Percentiles rank a stretch among this genome's conserved stretches.
These are phyloP conservation scores for Huntiella savannae DNA, from an alignment of 2,329 filamentous ascomycete genomes.

Conservation along the genomic window DNA sequence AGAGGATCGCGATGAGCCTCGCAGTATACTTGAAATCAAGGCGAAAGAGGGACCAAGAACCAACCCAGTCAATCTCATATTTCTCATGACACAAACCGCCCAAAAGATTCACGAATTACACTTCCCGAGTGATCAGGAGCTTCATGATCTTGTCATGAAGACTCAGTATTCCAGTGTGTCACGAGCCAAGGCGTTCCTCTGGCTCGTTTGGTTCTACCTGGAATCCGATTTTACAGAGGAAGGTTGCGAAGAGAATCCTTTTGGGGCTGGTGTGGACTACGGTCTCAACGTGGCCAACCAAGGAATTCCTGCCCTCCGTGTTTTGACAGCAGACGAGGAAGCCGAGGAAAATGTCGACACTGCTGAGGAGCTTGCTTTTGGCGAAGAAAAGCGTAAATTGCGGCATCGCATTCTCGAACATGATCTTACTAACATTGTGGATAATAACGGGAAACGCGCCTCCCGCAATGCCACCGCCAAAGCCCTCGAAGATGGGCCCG, in stretches of 20 bases:
- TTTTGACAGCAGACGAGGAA: slow-evolving; percentile 46
- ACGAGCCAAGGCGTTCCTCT: slow-evolving; percentile 74
- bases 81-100: slow-evolving; percentile 77
- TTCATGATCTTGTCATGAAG: slow-evolving; percentile 93
- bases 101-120: slow-evolving; percentile 84
- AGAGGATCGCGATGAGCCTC: slow-evolving; percentile 72
- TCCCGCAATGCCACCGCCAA: slow-evolving; percentile 19
- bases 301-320: slow-evolving; percentile 47
- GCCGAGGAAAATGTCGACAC: slow-evolving; percentile 57
- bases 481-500: slow-evolving; percentile 33
- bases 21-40: slow-evolving; percentile 67
- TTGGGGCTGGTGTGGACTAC: slow-evolving; percentile 54
- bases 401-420: slow-evolving; percentile 56
- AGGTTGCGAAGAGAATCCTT: slow-evolving; percentile 77
- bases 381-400: slow-evolving; percentile 53
- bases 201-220: slow-evolving; percentile 98
- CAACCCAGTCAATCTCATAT: slow-evolving; percentile 93
- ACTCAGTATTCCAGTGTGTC: slow-evolving; percentile 64
- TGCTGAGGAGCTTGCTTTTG: slow-evolving; percentile 48
- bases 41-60: slow-evolving; percentile 48
- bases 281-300: slow-evolving; percentile 45
- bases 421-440: slow-evolving; percentile 49
- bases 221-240: slow-evolving; percentile 88
- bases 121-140: slow-evolving; percentile 69
- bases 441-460: slow-evolving; percentile 39